Evolutionary conservation across 1,284 basidiomycete genomes (phyloP), one percentile per base, ranked within the genome.

Genomic region (Austroboletus sp.): DNA sequence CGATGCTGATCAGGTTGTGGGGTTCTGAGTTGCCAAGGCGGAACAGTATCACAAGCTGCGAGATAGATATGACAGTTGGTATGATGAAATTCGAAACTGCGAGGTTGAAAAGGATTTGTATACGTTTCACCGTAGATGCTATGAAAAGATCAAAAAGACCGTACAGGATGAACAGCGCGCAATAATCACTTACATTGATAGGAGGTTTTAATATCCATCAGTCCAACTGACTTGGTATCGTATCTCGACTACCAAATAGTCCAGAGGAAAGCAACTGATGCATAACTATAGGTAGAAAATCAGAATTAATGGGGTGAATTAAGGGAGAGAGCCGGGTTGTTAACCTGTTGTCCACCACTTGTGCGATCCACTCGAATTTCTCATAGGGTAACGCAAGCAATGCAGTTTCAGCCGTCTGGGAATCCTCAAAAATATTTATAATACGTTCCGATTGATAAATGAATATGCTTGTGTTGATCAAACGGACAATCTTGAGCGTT

Each of bases 61-160:
- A 41, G 21, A 61, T 48, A 5, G 58, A 58, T 5, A 57, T 19
- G 29, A 57, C 5, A 13, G 52, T 50, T 2, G 57, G 57, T 11
- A 57, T 49, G 17, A 58, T 39, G 21, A 61, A 61, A 32, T 56
- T 60, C 6, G 59, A 57, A 36, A 60, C 45, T 2, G 52, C 52
- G 2, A 60, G 23, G 17, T 35, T 46, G 29, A 26, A 52, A 16
- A 60, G 45, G 13, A 19, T 52, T 1, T 39, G 51, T 16, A 55
- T 21, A 27, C 57, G 58, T 5, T 34, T 13, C 3, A 53, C 23
- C 19, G 56, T 37, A 3, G 51, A 41, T 9, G 39, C 54, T 58
- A 25, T 17, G 8, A 13, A 32, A 13, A n/a, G 29, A n/a, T 33
- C 33, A 15, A 3, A 15, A 10, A 11, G 25, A 23, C 19, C 16